Evolutionary conservation across 129 eudicot species (phyloP).

Genomic region (Centaurea solstitialis): DNA sequence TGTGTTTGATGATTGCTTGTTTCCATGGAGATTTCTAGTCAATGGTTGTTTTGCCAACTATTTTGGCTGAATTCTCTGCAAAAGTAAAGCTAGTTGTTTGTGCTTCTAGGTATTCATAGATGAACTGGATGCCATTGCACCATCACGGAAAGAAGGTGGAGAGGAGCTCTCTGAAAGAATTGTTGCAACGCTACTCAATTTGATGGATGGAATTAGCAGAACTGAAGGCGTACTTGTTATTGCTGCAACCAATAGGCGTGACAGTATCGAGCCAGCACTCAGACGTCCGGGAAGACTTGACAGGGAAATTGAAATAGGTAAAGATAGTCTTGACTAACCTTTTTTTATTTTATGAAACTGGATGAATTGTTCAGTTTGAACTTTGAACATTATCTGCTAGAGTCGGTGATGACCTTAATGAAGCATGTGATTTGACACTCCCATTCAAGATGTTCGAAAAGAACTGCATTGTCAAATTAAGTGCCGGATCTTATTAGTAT

Average conservation of each 20-base stretch:
- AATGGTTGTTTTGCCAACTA: not conserved
- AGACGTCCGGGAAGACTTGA: constrained; percentile 96
- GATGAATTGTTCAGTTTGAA: too few relatives aligned
- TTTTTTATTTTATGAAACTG: too few relatives aligned
- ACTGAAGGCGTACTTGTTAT: constrained; percentile 76
- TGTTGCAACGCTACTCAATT: constrained; percentile 84
- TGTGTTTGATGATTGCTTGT: not conserved
- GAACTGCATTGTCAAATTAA: too few relatives aligned
- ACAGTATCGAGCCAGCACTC: constrained; percentile 92
- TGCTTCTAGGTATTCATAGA: constrained; percentile 79
- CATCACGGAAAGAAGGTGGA: constrained; percentile 92
- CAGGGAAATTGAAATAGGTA: constrained; percentile 91
- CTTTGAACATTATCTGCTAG: too few relatives aligned
- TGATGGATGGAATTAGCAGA: constrained; percentile 89
- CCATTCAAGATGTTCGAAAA: too few relatives aligned
- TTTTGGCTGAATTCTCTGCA: not conserved
- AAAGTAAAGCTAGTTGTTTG: not conserved
- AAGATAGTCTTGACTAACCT: not conserved
- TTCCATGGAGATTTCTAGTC: not conserved
- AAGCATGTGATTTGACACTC: too few relatives aligned
- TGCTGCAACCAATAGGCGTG: constrained; percentile 94
- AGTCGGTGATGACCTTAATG: too few relatives aligned
- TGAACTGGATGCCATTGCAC: constrained; percentile 98
- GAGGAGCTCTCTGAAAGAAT: constrained; percentile 93
- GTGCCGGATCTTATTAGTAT: too few relatives aligned